phyloP scores from a whole-genome alignment of 1,139 yeast genomes.

The Candida sp. region DNA sequence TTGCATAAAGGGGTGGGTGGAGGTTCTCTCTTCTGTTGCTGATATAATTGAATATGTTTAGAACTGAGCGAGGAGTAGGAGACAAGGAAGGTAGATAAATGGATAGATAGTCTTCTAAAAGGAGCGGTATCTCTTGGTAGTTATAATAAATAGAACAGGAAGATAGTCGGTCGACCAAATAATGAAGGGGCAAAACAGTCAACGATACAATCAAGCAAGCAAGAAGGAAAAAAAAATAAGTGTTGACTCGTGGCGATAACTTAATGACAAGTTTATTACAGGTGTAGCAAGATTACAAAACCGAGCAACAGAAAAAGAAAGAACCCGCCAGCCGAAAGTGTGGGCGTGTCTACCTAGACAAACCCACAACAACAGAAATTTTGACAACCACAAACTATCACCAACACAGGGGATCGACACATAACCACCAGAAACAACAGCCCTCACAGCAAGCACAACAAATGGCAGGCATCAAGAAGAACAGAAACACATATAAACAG shows the following conservation, averaged over 20 bases:
- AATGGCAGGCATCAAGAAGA: constrained; percentile 11
- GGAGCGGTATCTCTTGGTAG: background rate
- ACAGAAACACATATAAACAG: constrained; percentile 24
- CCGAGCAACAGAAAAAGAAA: background rate
- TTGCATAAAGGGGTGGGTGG: background rate
- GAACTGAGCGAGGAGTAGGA: background rate
- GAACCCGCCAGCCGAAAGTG: background rate
- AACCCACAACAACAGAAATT: background rate
- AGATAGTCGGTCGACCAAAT: background rate
- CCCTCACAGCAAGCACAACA: background rate
- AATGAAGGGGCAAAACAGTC: too few relatives aligned
- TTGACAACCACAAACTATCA: background rate
- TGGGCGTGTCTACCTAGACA: background rate
- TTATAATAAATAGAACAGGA: background rate
- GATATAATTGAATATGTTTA: background rate
- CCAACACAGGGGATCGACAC: background rate
- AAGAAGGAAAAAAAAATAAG: background rate
- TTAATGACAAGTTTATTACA: background rate
- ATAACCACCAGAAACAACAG: background rate
- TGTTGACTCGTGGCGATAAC: background rate
- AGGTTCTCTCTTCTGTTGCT: background rate
- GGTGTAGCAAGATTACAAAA: background rate
- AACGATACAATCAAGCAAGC: background rate
- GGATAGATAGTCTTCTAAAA: background rate
- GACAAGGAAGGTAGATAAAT: background rate